Base-by-base conservation (phyloP, 495 filamentous ascomycete species). In the Niebla homalea region DNA sequence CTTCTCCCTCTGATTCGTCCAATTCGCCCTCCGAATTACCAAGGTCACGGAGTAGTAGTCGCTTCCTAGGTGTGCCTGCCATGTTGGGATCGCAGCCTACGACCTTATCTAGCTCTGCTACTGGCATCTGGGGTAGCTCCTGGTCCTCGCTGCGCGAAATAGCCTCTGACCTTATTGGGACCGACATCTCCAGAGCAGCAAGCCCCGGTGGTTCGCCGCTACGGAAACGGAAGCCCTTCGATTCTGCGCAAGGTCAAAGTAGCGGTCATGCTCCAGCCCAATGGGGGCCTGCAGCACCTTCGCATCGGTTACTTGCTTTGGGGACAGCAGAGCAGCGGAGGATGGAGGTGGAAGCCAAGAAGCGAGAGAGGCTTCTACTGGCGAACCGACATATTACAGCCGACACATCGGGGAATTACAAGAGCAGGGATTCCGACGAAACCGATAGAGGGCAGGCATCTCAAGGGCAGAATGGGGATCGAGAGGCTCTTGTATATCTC, bases 401-500 rank as follows among this genome's bases (percentile, higher is more conserved):
- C 37, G 71, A 70, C 50, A 60, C 60, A 18, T 64, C 64, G 14
- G 64, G 70, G 23, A 67, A 69, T 37, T 73, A 79, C 57, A 83
- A 83, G 59, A 65, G 78, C 49, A 70, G 79, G 50, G 74, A 72
- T 48, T 83, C 79, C 1, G 73, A 72, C 40, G 79, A 80, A 37
- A 64, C 62, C 26, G 56, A 63, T 15, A 64, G 65, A 36, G 62
- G 61, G 14, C 61, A 58, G 32, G 52, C 54, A 12, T 48, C 60
- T 23, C 48, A 55, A 5, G 50, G 56, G 29, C 62, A 79, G 35
- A 57, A 70, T 36, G 72, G 76, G 23, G 85, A 89, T 38, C 75
- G 80, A 49, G 79, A 84, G 51, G 78, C 79, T 7, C 61, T 96
- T 48, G 89, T 87, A 14, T 98, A 98, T 64, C 70, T 98, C 20